phyloP scores from a whole-genome alignment of 2,329 filamentous ascomycete species.

The Diaporthe nobilis region DNA sequence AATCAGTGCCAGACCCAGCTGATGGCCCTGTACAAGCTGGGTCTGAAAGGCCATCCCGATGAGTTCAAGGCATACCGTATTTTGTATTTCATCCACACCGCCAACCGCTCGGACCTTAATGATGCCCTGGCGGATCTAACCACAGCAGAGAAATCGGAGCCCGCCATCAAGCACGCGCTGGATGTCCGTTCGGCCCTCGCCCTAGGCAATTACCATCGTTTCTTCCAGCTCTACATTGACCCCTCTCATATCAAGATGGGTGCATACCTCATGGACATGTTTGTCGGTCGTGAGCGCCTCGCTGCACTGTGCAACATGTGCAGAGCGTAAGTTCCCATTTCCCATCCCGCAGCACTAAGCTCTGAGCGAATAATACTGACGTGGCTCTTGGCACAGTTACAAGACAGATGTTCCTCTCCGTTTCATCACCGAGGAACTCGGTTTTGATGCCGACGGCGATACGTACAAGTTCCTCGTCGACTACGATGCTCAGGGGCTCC shows the following conservation, averaged over 20 bases:
- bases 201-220: conserved; percentile 95
- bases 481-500: conserved; percentile 79
- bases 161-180: conserved; percentile 89
- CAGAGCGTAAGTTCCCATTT: conserved; percentile 82
- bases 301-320: conserved; percentile 92
- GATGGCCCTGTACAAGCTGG: conserved; percentile 88
- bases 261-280: conserved; percentile 99
- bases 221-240: conserved; percentile 95
- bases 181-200: conserved; percentile 92
- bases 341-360: not conserved
- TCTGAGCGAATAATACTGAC: conserved; percentile 59
- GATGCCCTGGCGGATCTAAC: conserved; percentile 99
- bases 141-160: conserved; percentile 90
- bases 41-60: conserved; percentile 88
- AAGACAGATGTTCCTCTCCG: conserved; percentile 90
- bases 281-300: conserved; percentile 93
- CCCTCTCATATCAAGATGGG: conserved; percentile 88
- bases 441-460: conserved; percentile 93
- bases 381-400: conserved; percentile 72
- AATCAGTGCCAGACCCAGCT: conserved; percentile 99
- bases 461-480: conserved; percentile 92
- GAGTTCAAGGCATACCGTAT: conserved; percentile 99
- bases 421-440: conserved; percentile 95
- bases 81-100: conserved; percentile 98
- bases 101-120: conserved; percentile 98